Evolutionary conservation across 768 basidiomycete species (phyloP), one percentile per base, ranked within the genome.

Genomic region (Phylloporus sp.): DNA sequence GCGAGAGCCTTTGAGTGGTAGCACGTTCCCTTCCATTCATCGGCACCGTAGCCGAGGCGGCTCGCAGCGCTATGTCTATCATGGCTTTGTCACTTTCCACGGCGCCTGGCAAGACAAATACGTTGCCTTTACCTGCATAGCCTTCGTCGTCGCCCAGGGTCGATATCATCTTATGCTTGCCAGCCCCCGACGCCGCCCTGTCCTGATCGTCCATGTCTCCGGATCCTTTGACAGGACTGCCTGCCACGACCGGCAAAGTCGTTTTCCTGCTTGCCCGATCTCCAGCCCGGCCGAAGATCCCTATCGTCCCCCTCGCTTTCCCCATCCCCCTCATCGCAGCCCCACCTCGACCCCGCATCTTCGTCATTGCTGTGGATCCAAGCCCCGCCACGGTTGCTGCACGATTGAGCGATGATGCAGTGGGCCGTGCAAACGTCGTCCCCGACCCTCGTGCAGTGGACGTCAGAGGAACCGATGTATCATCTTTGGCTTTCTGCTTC

Each of bases 201-300:
- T 47, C 50, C 6, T 41, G 41, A 26, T 42, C 32, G 16, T 16
- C 50, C 7, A 23, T 41, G 4, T 18, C 28, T 4, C 54, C 57
- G 27, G 64, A 65, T 11, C 67, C 73, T 55, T 80, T 79, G 50
- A 75, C 73, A 3, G 78, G 76, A 51, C 77, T 79, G 5, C 69
- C 79, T 46, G 63, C 63, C 7, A 79, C 78, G 22, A 68, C 69
- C 3, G 77, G 76, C 41, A 79, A 55, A 29, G 60, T 72, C n/a
- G 73, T 68, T 60, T 73, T 72, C 66, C 72, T 73, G 56, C 76
- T 79, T 18, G 65, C 75, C 45, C 66, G 67, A 23, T 61, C 56
- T 3, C 64, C 61, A 8, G 47, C 27, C 50, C 50, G 59, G 24
- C 61, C 57, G 47, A 65, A 63, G 7, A 69, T 63, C 6, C 65